Base-by-base conservation (phyloP, 208 protist genomes). In the Crithidia expoeki region DNA sequence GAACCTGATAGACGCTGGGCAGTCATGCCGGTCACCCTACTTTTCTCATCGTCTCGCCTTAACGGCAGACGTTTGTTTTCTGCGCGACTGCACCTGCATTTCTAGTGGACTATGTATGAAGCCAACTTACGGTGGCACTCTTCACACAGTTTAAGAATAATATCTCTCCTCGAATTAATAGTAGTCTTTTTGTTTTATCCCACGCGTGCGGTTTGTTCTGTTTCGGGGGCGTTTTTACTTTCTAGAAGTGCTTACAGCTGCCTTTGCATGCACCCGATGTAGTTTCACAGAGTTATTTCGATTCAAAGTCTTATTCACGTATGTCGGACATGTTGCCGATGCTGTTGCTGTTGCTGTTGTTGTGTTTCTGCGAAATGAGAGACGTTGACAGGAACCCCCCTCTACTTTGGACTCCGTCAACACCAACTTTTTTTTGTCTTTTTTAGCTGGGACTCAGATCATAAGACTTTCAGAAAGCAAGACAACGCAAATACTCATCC, bases 281-380 rank as follows among this genome's bases (percentile, higher is more conserved):
- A 28, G 30, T 1, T 42, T 65, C 59, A 65, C 59, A 65, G 59
- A 65, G 42, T 65, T 65, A 27, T n/a, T 33, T 51, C 23, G 23
- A 38, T 50, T 51, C 10, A 46, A 28, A 21, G n/a, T 61, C 49
- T 16, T 3, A 28, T 56, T 36, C 36, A 36, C 5, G 4, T 56
- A 7, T 10, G 7, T 36, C 21, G 51, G 21, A 44, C n/a, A 32
- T 11, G 21, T 55, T 32, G 30, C 56, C 21, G 40, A 38, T 65
- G 9, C 64, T 64, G 50, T 58, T 58, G 46, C 59, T 73, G 36
- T 64, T 52, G 14, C 5, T n/a, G n/a, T n/a, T n/a, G n/a, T n/a
- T n/a, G n/a, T n/a, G n/a, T n/a, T n/a, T n/a, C n/a, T n/a, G n/a
- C n/a, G n/a, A n/a, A n/a, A n/a, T n/a, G n/a, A n/a, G n/a, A n/a